Evolutionary conservation across 116 monocot genomes (phyloP).

Genomic region (Dioscorea cayenensis): DNA sequence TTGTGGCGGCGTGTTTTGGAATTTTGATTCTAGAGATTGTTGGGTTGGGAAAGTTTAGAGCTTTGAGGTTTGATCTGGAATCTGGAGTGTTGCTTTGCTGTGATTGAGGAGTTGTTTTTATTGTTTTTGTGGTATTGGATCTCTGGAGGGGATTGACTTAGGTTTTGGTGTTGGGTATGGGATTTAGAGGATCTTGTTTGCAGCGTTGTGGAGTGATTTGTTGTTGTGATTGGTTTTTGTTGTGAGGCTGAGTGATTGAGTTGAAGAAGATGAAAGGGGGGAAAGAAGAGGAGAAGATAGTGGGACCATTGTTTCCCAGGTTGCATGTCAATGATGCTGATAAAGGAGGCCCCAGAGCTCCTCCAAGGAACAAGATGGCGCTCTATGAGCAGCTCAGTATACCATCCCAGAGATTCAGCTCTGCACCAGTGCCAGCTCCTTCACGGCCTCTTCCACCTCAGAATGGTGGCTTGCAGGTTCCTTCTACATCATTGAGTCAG

Average conservation of each 20-base stretch:
- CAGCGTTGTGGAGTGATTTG: neutral
- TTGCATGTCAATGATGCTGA: slow-evolving; percentile 82
- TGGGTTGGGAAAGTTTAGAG: neutral
- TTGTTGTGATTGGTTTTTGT: neutral
- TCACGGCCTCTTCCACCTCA: slow-evolving; percentile 13
- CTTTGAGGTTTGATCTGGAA: too few relatives aligned
- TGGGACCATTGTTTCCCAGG: slow-evolving; percentile 80
- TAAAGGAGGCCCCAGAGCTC: slow-evolving; percentile 81
- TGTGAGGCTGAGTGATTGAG: slow-evolving; percentile 4
- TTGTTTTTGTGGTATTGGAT: neutral
- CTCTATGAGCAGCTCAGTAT: slow-evolving; percentile 87
- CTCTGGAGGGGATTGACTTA: neutral
- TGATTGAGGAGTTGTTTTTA: too few relatives aligned
- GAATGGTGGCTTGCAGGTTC: slow-evolving; percentile 3
- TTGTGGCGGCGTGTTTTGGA: neutral
- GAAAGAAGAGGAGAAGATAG: slow-evolving; percentile 41
- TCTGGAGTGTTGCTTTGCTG: too few relatives aligned
- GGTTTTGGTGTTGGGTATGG: slow-evolving; percentile 1
- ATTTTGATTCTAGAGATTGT: neutral
- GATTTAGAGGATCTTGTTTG: too few relatives aligned
- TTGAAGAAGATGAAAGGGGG: slow-evolving; percentile 34
- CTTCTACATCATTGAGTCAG: slow-evolving; percentile 40
- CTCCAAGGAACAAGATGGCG: slow-evolving; percentile 99
- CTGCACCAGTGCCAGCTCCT: slow-evolving; percentile 1
- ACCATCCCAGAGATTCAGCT: slow-evolving; percentile 60